Percentiles rank a stretch among this genome's conserved stretches.
phyloP scores from a whole-genome alignment of 192 early-diverging fungal species.

The Entophlyctis luteolus region DNA sequence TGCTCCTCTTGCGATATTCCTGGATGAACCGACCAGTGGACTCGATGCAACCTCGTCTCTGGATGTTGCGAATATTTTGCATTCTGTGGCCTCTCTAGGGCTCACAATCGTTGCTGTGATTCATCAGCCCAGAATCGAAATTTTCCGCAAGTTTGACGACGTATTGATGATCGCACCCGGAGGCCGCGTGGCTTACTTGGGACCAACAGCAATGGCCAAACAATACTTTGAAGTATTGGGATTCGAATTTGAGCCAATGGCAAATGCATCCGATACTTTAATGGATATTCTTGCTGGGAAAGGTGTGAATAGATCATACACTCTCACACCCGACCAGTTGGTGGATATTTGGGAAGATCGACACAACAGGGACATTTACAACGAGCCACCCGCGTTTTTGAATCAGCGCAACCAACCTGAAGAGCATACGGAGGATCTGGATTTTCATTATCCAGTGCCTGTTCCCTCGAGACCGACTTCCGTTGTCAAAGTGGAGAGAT shows the following conservation, averaged over 20 bases:
- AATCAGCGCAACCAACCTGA: background rate
- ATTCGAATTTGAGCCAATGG: conserved; percentile 30
- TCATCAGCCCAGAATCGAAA: conserved; percentile 61
- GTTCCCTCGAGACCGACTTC: background rate
- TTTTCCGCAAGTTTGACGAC: conserved; percentile 70
- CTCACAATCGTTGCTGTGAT: conserved; percentile 70
- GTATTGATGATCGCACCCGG: conserved; percentile 69
- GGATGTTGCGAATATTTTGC: conserved; percentile 61
- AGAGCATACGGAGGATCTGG: background rate
- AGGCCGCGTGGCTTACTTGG: conserved; percentile 61
- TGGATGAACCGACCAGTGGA: conserved; percentile 73
- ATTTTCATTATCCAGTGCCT: background rate
- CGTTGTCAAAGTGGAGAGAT: conserved; percentile 16
- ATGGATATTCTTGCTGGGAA: conserved; percentile 51
- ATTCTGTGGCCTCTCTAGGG: conserved; percentile 56
- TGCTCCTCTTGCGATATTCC: conserved; percentile 60
- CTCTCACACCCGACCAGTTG: conserved; percentile 22
- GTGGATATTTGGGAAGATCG: conserved; percentile 33
- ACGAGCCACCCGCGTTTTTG: conserved; percentile 11
- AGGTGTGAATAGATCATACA: conserved; percentile 16
- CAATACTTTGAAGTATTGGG: conserved; percentile 39
- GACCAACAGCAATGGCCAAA: conserved; percentile 37
- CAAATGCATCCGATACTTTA: conserved; percentile 43
- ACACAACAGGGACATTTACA: conserved; percentile 10
- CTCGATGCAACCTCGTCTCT: conserved; percentile 62